A percentile compares a stretch with the other conserved stretches of the same genome.
Conservation (phyloP, 768 basidiomycete species). For the Termitomyces sp. region DNA sequence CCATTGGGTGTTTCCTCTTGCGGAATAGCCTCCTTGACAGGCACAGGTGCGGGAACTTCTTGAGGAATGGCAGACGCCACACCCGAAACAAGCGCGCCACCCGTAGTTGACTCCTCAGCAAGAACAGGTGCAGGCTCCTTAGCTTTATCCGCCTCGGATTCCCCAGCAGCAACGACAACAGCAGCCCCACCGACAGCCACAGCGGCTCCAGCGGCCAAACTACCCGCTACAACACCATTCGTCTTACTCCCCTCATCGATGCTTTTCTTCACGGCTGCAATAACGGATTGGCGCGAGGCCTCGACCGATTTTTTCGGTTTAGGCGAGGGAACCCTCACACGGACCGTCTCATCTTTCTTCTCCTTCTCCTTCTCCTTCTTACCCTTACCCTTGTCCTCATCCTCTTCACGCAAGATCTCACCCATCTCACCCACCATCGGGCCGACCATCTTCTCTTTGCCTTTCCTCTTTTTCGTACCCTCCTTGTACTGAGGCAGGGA, state of each 20-base stretch:
- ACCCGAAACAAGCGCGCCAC: neutral
- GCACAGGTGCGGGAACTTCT: neutral
- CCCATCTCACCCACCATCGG: slow-evolving; percentile 63
- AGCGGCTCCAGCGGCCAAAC: slow-evolving; percentile 13
- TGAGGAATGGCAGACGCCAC: neutral
- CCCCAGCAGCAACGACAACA: slow-evolving; percentile 5
- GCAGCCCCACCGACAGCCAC: slow-evolving; percentile 17
- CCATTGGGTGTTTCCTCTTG: neutral
- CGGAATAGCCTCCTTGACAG: neutral
- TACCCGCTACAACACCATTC: slow-evolving; percentile 11
- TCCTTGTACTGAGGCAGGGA: slow-evolving; percentile 16
- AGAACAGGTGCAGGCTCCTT: neutral
- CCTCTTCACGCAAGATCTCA: slow-evolving; percentile 56
- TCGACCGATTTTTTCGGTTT: slow-evolving; percentile 25
- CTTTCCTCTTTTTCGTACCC: slow-evolving; percentile 26
- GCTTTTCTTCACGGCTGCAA: slow-evolving; percentile 14
- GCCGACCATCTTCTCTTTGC: slow-evolving; percentile 18
- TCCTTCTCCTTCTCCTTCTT: slow-evolving; percentile 1
- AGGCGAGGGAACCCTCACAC: slow-evolving; percentile 23
- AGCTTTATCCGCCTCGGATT: neutral
- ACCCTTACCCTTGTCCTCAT: slow-evolving; percentile 15
- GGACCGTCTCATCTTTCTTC: slow-evolving; percentile 14
- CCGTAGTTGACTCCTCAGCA: neutral
- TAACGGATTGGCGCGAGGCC: slow-evolving; percentile 13
- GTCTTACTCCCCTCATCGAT: slow-evolving; percentile 5